Conservation (phyloP, 1,284 basidiomycete genomes). For the Filobasidium uniguttulatum region DNA sequence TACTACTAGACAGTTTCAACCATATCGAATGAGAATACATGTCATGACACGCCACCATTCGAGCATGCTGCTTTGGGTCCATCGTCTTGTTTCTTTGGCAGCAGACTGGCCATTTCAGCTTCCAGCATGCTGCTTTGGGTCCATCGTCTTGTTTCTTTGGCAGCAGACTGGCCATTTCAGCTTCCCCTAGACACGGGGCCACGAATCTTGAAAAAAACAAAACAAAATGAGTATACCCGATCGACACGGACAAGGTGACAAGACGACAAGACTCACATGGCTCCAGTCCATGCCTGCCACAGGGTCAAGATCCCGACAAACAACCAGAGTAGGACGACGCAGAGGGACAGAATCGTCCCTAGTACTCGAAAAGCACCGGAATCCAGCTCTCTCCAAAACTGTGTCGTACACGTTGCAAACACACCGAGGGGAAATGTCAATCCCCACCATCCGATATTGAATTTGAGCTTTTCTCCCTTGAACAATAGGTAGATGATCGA, state of each 20-base stretch:
- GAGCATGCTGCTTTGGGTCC: too few species aligned
- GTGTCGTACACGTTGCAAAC: constrained; percentile 50
- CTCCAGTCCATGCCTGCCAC: constrained; percentile 5
- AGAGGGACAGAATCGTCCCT: constrained; percentile 45
- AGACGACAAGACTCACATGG: constrained; percentile 2
- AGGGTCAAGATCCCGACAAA: constrained; percentile 4
- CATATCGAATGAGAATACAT: too few species aligned
- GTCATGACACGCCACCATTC: too few species aligned
- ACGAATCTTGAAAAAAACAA: neutral
- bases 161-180: constrained; percentile 2
- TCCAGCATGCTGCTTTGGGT: too few species aligned
- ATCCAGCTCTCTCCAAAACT: constrained; percentile 43
- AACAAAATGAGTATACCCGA: neutral
- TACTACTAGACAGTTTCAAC: too few species aligned
- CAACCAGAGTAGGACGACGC: constrained; percentile 40
- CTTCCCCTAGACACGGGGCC: constrained; percentile 10
- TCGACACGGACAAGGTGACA: neutral
- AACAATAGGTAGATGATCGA: constrained; percentile 19
- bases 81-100: constrained; percentile 1
- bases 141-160: neutral
- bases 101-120: constrained; percentile 1
- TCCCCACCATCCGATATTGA: constrained; percentile 31
- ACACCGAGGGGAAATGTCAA: constrained; percentile 42
- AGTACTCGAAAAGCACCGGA: constrained; percentile 44
- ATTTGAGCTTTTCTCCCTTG: constrained; percentile 13